Percentiles rank a stretch among this genome's conserved stretches.
These are phyloP conservation scores for Multifurca ochricompacta DNA, from an alignment of 768 basidiomycete genomes.

Conservation along the genomic window DNA sequence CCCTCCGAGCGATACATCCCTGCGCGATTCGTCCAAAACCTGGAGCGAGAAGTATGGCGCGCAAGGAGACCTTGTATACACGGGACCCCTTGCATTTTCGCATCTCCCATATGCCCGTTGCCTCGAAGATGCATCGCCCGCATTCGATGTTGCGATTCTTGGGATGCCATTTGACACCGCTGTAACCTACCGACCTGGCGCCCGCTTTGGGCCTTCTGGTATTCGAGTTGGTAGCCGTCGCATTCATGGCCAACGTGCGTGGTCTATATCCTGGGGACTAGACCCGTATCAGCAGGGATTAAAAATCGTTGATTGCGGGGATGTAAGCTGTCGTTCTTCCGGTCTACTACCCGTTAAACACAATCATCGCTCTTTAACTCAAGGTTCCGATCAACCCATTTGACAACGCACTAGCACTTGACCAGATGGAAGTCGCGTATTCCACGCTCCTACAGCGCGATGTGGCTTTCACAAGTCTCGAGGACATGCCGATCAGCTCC, in stretches of 20 bases:
- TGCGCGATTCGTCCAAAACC: not conserved
- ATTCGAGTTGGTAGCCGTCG: constrained; percentile 74
- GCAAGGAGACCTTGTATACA: constrained; percentile 66
- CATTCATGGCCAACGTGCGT: constrained; percentile 51
- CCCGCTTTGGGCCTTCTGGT: constrained; percentile 81
- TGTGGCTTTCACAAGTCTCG: constrained; percentile 24
- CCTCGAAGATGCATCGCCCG: constrained; percentile 45
- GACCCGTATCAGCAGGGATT: constrained; percentile 54
- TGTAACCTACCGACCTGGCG: constrained; percentile 48
- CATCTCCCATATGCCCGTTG: constrained; percentile 71
- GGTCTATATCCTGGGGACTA: constrained; percentile 63
- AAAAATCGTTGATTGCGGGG: constrained; percentile 76
- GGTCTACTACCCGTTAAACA: not conserved
- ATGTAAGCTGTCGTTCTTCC: constrained; percentile 37
- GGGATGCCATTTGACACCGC: constrained; percentile 77
- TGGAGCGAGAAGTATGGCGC: constrained; percentile 72
- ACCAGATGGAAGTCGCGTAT: constrained; percentile 85
- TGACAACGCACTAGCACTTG: constrained; percentile 75
- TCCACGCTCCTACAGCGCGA: constrained; percentile 60
- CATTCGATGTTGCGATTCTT: constrained; percentile 71
- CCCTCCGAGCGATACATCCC: not conserved
- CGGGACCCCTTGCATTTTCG: constrained; percentile 77
- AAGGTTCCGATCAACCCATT: constrained; percentile 74
- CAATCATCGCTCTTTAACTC: not conserved
- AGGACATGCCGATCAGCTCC: constrained; percentile 18